A percentile compares a stretch with the other conserved stretches of the same genome.
phyloP scores from a whole-genome alignment of 208 protist species.

The Acanthamoeba lugdunensis region DNA sequence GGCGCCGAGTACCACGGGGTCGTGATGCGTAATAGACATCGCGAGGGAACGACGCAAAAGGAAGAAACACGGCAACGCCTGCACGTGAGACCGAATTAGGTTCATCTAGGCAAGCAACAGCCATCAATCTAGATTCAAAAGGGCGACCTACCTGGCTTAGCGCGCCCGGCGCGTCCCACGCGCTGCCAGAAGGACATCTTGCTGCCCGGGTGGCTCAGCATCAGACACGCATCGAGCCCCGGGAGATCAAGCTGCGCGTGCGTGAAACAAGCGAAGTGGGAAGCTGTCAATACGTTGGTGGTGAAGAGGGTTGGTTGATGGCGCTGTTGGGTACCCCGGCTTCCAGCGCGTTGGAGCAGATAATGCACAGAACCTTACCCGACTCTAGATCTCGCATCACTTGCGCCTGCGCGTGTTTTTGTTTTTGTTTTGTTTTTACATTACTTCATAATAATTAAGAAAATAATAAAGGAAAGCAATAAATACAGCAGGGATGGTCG shows the following conservation, averaged over 20 bases:
- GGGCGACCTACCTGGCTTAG: not conserved
- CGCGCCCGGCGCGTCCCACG: not conserved
- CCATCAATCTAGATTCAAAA: too few species aligned
- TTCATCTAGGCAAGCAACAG: too few species aligned
- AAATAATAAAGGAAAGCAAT: not conserved
- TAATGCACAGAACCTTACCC: conserved; percentile 1
- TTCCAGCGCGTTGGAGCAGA: conserved; percentile 42
- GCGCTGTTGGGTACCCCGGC: not conserved
- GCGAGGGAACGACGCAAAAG: not conserved
- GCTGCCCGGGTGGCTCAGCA: conserved; percentile 43
- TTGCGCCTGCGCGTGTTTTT: not conserved
- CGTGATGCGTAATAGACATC: conserved; percentile 13
- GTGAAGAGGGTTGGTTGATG: too few species aligned
- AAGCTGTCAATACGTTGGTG: not conserved
- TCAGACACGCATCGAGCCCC: not conserved
- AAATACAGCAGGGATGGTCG: too few species aligned
- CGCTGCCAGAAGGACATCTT: conserved; percentile 61
- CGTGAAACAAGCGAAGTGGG: not conserved
- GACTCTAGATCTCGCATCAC: conserved; percentile 8
- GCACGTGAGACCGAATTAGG: not conserved
- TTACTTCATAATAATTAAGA: not conserved
- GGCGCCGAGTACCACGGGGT: not conserved
- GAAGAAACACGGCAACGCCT: conserved; percentile 22
- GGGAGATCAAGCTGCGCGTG: conserved; percentile 7
- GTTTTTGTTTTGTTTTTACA: too few species aligned